Conservation (phyloP, 176 grass and related monocot species). For the Urochloa ruziziensis region DNA sequence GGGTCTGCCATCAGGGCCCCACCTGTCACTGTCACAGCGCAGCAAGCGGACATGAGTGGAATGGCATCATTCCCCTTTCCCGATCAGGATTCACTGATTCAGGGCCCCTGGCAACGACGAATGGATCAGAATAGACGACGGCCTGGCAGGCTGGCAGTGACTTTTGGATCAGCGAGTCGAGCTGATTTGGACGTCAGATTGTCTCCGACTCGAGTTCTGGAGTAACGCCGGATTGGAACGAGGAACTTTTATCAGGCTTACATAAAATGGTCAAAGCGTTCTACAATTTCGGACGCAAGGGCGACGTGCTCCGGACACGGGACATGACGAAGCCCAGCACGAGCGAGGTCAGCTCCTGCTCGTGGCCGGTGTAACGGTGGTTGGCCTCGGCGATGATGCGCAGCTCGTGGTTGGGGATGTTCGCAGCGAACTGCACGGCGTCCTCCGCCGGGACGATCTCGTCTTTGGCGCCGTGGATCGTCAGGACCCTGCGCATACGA, state of each 20-base stretch:
- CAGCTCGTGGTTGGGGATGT: constrained; percentile 68
- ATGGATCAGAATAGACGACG: neutral
- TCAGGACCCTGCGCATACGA: constrained; percentile 53
- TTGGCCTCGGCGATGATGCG: constrained; percentile 64
- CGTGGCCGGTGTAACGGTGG: constrained; percentile 65
- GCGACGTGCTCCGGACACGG: neutral
- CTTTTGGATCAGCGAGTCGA: neutral
- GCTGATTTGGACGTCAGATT: neutral
- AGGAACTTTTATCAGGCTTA: neutral
- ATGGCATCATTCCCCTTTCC: neutral
- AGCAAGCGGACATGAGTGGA: neutral
- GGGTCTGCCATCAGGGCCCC: neutral
- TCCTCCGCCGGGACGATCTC: constrained; percentile 63
- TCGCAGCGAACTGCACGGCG: constrained; percentile 63
- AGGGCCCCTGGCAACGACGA: neutral
- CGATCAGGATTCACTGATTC: too few species aligned
- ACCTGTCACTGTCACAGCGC: neutral
- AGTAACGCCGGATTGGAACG: neutral
- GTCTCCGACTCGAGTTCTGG: neutral
- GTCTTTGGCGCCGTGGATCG: constrained; percentile 75
- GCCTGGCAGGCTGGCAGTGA: neutral
- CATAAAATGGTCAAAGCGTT: neutral
- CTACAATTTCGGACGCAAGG: constrained; percentile 50
- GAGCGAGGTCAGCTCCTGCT: constrained; percentile 43
- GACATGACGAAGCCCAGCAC: constrained; percentile 55